A percentile compares a stretch with the other conserved stretches of the same genome.
phyloP scores from a whole-genome alignment of 2,329 filamentous ascomycete species.

The Fusarium sp. region DNA sequence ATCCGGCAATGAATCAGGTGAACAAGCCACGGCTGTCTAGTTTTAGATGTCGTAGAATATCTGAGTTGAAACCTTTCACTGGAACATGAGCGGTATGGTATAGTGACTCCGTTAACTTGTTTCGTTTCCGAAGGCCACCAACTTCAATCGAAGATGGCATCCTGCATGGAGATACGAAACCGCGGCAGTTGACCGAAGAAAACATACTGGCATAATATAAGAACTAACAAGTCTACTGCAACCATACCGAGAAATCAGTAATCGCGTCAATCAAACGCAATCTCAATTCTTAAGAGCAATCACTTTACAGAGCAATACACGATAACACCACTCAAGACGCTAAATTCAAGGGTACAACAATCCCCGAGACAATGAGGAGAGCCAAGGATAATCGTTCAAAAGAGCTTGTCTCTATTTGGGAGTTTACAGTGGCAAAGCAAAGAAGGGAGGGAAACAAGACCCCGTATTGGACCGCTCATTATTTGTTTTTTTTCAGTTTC shows the following conservation, averaged over 20 bases:
- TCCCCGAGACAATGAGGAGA: background rate
- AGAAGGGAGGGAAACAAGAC: conserved; percentile 5
- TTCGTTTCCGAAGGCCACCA: background rate
- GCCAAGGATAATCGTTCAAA: background rate
- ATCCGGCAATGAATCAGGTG: background rate
- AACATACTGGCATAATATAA: background rate
- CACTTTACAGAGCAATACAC: background rate
- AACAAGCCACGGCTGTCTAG: background rate
- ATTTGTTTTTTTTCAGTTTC: conserved; percentile 9
- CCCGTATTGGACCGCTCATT: background rate
- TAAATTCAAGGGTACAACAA: background rate
- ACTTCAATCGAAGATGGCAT: background rate
- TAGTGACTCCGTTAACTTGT: background rate
- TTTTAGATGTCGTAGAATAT: background rate
- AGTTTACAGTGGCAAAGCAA: background rate
- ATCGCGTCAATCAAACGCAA: conserved; percentile 2
- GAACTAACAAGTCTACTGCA: background rate
- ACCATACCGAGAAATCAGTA: background rate
- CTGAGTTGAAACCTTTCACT: background rate
- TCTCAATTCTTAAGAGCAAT: background rate
- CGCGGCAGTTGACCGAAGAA: background rate
- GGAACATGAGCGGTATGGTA: background rate
- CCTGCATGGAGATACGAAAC: background rate
- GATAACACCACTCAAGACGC: background rate
- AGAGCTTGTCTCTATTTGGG: background rate